Conservation (phyloP, 441 rosid genomes). For the Gossypium lobatum region DNA sequence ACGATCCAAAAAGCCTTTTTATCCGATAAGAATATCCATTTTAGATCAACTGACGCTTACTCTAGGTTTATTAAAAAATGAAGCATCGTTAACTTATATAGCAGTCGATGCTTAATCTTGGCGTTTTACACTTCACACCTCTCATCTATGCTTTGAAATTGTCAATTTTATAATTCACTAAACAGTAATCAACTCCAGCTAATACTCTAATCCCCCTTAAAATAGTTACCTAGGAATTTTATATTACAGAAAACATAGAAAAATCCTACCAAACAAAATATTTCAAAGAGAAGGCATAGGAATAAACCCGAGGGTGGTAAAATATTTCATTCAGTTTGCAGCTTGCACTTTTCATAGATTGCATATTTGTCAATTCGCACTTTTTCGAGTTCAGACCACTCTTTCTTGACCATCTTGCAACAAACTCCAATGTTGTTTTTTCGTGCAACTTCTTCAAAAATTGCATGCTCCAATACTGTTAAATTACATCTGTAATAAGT, state of each 20-base stretch:
- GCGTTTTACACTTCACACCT: neutral
- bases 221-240: neutral
- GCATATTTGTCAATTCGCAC: no score
- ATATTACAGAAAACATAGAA: no score
- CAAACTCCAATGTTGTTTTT: no score
- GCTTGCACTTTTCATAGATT: no score
- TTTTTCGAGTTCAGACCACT: no score
- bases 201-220: neutral
- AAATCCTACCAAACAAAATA: neutral
- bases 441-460: no score
- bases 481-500: no score
- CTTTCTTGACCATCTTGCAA: no score
- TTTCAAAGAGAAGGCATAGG: constrained; percentile 6
- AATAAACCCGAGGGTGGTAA: constrained; percentile 22
- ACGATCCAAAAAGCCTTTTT: neutral
- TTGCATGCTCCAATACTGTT: no score
- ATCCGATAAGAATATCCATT: neutral
- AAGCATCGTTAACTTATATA: neutral
- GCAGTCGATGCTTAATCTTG: neutral
- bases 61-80: neutral
- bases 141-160: neutral
- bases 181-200: neutral
- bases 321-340: no score
- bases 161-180: neutral
- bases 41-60: neutral